Evolutionary conservation across 129 eudicot genomes (phyloP).

Genomic region (Oenanthe sinensis): DNA sequence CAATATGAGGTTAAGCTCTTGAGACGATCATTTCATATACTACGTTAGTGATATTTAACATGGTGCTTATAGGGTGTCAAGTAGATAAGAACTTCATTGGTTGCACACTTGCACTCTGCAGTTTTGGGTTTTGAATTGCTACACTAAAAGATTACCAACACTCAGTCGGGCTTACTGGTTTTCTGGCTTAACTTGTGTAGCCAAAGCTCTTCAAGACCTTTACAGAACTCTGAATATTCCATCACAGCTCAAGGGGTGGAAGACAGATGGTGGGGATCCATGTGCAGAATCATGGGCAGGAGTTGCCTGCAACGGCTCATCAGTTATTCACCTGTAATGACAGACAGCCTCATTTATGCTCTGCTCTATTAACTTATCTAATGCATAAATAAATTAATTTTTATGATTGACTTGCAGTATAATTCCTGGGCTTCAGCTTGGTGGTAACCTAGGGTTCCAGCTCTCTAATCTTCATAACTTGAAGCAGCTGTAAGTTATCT

Average conservation of each 20-base stretch:
- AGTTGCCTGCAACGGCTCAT: constrained; percentile 56
- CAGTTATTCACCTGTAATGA: constrained; percentile 55
- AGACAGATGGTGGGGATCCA: constrained; percentile 66
- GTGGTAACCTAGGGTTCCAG: constrained; percentile 61
- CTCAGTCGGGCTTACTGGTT: neutral
- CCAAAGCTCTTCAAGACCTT: constrained; percentile 62
- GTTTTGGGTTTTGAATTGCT: neutral
- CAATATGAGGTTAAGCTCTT: neutral
- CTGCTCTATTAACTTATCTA: neutral
- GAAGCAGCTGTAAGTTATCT: constrained; percentile 61
- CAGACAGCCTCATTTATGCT: constrained; percentile 1
- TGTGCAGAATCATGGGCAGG: constrained; percentile 81
- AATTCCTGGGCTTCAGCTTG: constrained; percentile 52
- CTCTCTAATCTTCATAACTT: constrained; percentile 52
- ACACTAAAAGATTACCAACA: neutral
- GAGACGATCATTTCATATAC: neutral
- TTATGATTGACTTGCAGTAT: constrained; percentile 30
- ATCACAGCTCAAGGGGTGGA: constrained; percentile 66
- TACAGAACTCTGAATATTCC: constrained; percentile 62
- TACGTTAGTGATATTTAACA: neutral
- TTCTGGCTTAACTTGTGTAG: constrained; percentile 27
- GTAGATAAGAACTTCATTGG: neutral
- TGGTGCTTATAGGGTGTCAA: neutral
- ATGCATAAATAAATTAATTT: neutral
- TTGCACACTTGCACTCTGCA: constrained; percentile 11